Base-by-base conservation (phyloP, 371 early-diverging fungal species). In the Actinomortierella wolfii region DNA sequence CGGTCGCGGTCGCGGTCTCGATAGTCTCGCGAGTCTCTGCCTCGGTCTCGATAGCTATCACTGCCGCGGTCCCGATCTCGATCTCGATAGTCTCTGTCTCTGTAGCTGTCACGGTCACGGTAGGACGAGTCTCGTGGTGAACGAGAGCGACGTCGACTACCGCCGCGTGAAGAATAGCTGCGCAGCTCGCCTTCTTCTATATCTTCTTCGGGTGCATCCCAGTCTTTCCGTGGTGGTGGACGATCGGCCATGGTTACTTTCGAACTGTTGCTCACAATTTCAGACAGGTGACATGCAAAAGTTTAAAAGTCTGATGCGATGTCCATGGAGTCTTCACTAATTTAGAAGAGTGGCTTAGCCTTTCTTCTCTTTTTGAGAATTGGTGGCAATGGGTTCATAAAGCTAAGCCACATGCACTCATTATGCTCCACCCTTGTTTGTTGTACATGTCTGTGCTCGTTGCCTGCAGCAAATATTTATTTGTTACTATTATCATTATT, bases 151-250 rank as follows among this genome's bases (percentile, higher is more conserved):
- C 51, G 51, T 50, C 51, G 51, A 50, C 34, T 34, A 11, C 71
- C 41, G 42, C 62, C 56, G 4, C 56, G 40, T 11, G 45, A n/a
- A 1, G 56, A 49, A 41, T 61, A 59, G 34, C 66, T 65, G 11
- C 34, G 34, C 46, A 71, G 65, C 56, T 71, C 73, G 51, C 73
- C 73, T 14, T 71, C 73, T 34, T 71, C 73, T 11, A 34, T 11
- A 2, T 54, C 41, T 45, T 61, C 66, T 26, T 71, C 73, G 24
- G 73, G 73, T 24, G 73, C 73, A 65, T 71, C 73, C 73, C 73
- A 71, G 56, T 71, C 73, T 39, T 53, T 59, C 26, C 66, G 73
- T 18, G 62, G 56, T 21, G 59, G 61, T 28, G 62, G 62, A 7
- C 64, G 57, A 52, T 61, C 57, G 17, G 7, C 11, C 34, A 34